Evolutionary conservation across 1,284 basidiomycete species (phyloP).

Genomic region (Ceratobasidium theobromae): DNA sequence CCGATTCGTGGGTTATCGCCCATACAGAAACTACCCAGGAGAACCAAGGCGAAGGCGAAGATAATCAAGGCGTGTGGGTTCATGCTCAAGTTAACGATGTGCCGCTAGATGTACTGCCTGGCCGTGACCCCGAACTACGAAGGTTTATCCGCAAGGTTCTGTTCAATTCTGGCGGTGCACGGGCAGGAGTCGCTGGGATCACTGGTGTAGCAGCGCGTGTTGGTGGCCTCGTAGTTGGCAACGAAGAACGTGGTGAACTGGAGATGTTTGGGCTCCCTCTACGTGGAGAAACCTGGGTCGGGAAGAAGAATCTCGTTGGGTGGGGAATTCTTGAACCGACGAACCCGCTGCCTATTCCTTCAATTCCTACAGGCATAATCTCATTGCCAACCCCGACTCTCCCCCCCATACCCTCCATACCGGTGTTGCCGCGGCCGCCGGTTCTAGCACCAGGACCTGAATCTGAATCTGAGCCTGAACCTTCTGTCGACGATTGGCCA

Average conservation of each 20-base stretch:
- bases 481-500: neutral
- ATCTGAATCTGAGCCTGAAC: neutral
- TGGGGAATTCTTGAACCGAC: neutral
- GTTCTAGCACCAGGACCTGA: neutral
- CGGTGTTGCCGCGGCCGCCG: neutral
- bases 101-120: constrained; percentile 11
- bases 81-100: constrained; percentile 22
- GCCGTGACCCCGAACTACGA: constrained; percentile 8
- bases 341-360: neutral
- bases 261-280: constrained; percentile 15
- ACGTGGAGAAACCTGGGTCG: constrained; percentile 15
- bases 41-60: neutral
- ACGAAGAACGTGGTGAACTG: constrained; percentile 9
- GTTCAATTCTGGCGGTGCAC: constrained; percentile 12
- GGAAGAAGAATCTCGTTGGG: constrained; percentile 9
- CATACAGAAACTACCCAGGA: constrained; percentile 3
- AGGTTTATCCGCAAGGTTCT: constrained; percentile 17
- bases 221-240: constrained; percentile 9
- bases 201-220: constrained; percentile 11
- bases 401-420: too few relatives aligned
- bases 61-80: constrained; percentile 20
- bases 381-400: neutral
- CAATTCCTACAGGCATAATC: neutral
- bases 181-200: constrained; percentile 15
- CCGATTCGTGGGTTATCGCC: constrained; percentile 19